These are phyloP conservation scores for Caloboletus firmus DNA, from an alignment of 1,284 basidiomycete genomes.

Conservation along the genomic window DNA sequence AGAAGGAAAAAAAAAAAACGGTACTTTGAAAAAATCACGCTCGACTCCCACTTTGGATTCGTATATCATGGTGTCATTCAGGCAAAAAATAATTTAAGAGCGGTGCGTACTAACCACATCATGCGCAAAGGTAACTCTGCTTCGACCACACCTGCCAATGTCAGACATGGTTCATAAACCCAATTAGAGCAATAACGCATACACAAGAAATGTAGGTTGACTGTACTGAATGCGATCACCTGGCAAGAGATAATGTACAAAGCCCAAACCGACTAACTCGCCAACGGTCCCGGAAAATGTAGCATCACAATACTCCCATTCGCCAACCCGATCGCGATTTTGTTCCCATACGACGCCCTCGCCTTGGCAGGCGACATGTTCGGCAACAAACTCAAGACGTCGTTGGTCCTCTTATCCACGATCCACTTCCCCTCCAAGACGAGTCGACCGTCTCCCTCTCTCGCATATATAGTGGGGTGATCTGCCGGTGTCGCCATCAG, in stretches of 20 bases:
- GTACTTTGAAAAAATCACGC: too few relatives aligned
- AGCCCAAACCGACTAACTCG: background rate
- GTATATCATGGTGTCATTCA: too few relatives aligned
- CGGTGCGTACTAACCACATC: too few relatives aligned
- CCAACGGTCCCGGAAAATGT: conserved; percentile 18
- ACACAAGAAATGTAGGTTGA: too few relatives aligned
- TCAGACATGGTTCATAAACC: too few relatives aligned
- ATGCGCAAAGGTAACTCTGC: too few relatives aligned
- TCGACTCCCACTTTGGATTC: too few relatives aligned
- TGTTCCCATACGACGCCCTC: conserved; percentile 23
- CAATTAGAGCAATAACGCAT: too few relatives aligned
- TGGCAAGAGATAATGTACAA: too few relatives aligned
- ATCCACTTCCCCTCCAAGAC: conserved; percentile 28
- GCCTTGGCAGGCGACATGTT: conserved; percentile 33
- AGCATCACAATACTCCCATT: conserved; percentile 34
- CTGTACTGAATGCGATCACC: background rate
- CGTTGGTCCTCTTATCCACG: conserved; percentile 19
- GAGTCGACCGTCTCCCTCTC: conserved; percentile 10
- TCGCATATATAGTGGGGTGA: conserved; percentile 13
- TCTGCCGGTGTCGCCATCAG: conserved; percentile 24
- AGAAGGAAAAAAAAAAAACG: too few relatives aligned
- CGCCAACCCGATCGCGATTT: conserved; percentile 30
- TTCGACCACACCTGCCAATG: too few relatives aligned
- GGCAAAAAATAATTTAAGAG: too few relatives aligned
- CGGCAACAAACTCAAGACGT: conserved; percentile 21